Percentiles rank a stretch among this genome's conserved stretches.
These are phyloP conservation scores for Ganoderma lucidum DNA, from an alignment of 1,284 basidiomycete genomes.

Conservation along the genomic window DNA sequence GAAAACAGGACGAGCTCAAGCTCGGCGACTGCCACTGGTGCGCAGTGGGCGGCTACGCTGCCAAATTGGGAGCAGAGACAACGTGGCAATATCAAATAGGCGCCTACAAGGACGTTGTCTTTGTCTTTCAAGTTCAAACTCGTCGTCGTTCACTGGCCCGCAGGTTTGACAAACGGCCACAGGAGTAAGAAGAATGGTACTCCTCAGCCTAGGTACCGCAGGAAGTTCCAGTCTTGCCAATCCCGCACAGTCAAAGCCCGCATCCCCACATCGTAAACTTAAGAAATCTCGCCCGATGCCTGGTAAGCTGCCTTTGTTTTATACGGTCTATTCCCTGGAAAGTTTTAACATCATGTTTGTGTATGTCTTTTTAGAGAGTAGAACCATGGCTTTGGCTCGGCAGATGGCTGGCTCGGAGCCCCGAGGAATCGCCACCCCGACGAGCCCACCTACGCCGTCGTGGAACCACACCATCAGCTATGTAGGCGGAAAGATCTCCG, in stretches of 20 bases:
- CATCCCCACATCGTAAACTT: neutral
- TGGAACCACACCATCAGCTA: neutral
- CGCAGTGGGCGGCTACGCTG: no score
- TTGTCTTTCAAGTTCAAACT: no score
- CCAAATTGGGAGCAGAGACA: no score
- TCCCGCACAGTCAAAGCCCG: neutral
- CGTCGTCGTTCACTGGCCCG: no score
- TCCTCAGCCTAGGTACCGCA: neutral
- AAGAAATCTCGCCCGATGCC: neutral
- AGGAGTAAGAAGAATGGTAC: neutral
- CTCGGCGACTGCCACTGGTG: no score
- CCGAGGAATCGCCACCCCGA: neutral
- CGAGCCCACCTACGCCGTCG: neutral
- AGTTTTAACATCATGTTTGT: neutral
- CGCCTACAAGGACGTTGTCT: no score
- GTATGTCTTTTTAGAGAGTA: conserved; percentile 11
- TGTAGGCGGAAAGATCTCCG: neutral
- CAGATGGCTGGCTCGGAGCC: neutral
- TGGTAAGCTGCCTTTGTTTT: neutral
- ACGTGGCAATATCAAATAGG: no score
- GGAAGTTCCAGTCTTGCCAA: neutral
- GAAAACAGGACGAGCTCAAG: no score
- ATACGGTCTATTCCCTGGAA: neutral
- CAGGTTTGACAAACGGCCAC: no score
- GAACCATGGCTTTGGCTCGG: conserved; percentile 21